Percentiles rank a stretch among this genome's conserved stretches.
Evolutionary conservation across 441 rosid genomes (phyloP).

Genomic region (Omphalea diandra): DNA sequence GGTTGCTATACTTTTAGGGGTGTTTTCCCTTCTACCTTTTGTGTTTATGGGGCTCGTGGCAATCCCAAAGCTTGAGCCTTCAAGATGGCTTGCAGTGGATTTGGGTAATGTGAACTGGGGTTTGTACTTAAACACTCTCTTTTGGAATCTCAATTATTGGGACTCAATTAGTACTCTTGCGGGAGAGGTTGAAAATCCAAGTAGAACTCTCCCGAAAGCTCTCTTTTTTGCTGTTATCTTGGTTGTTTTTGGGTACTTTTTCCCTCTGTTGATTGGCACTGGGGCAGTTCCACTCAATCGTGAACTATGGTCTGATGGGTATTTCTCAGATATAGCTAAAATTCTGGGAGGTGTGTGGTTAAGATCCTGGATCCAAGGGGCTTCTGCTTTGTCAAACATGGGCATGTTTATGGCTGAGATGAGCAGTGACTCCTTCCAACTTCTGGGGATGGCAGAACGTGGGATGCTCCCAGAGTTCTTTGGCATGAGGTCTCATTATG

Average conservation of each 20-base stretch:
- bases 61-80: slow-evolving; percentile 50
- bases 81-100: slow-evolving; percentile 56
- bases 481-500: slow-evolving; percentile 49
- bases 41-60: slow-evolving; percentile 60
- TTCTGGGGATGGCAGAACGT: slow-evolving; percentile 67
- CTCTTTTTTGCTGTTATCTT: slow-evolving; percentile 50
- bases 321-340: slow-evolving; percentile 58
- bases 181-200: slow-evolving; percentile 61
- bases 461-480: slow-evolving; percentile 66
- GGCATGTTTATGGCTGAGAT: slow-evolving; percentile 75
- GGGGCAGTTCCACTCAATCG: slow-evolving; percentile 56
- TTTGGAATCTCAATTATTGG: slow-evolving; percentile 78
- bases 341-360: slow-evolving; percentile 61
- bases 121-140: slow-evolving; percentile 58
- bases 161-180: slow-evolving; percentile 69
- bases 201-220: slow-evolving; percentile 55
- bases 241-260: slow-evolving; percentile 48
- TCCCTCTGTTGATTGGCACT: slow-evolving; percentile 57
- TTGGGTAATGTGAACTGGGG: slow-evolving; percentile 47
- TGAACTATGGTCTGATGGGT: slow-evolving; percentile 55
- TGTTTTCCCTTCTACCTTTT: slow-evolving; percentile 56
- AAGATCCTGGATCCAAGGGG: slow-evolving; percentile 62
- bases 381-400: slow-evolving; percentile 57
- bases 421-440: slow-evolving; percentile 74
- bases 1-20: slow-evolving; percentile 56